Evolutionary conservation across 2,329 filamentous ascomycete genomes (phyloP), one percentile per base, ranked within the genome.

Genomic region (Cladobotryum protrusum): DNA sequence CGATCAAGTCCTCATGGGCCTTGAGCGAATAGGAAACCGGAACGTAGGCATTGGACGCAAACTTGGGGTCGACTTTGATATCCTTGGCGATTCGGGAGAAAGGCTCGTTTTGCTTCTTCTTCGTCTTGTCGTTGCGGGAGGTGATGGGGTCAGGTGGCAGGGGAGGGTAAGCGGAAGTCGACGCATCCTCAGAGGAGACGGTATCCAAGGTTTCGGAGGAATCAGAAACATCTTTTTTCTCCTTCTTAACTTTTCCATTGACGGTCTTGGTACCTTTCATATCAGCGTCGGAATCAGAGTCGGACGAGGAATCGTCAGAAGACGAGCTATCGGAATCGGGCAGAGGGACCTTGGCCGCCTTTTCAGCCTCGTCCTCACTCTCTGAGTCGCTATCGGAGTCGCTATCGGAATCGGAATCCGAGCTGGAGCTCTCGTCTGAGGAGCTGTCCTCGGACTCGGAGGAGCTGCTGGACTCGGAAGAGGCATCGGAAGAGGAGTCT

Each of bases 1-100:
- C 81, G 44, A 90, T 88, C 55, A 99, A 73, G 65, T 96, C 91
- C 58, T 89, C 81, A 64, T 91, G 88, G 8, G 95, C 95, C 59
- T 83, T 83, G 60, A 93, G 86, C 19, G 91, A 92, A 71, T 97
- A 99, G 56, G 87, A 85, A 66, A 96, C 89, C 18, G 83, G 77
- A 11, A 89, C 77, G 66, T 92, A 97, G 13, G 80, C 81, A 69
- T 97, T 96, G 59, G 85, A 90, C 3, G 82, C 65, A 59, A 90
- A 85, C 61, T 74, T 80, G 18, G 80, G 76, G 61, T 89, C 85
- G 51, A 88, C 86, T 55, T 72, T 71, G 59, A 81, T 79, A 66
- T 85, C 79, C 67, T 79, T 82, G 63, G 81, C 81, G 65, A 89
- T 88, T 61, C 84, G 88, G 54, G 81, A 95, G 73, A 87, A 96